phyloP scores from a whole-genome alignment of 176 grass and related monocot genomes.

The Leersia perrieri region DNA sequence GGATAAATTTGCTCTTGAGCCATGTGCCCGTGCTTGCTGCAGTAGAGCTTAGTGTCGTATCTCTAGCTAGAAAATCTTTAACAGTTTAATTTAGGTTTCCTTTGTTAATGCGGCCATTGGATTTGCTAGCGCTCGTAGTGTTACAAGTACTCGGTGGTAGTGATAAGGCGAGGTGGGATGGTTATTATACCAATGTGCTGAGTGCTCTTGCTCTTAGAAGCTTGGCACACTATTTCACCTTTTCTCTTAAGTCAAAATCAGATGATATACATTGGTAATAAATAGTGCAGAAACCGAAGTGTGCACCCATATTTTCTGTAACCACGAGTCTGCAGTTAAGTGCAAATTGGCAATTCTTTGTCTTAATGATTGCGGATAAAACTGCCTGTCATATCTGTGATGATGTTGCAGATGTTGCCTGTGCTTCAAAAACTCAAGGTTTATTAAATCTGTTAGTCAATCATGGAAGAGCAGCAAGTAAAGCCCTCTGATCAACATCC shows the following conservation, averaged over 20 bases:
- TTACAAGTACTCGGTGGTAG: neutral
- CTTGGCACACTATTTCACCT: neutral
- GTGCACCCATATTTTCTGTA: neutral
- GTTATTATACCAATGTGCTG: neutral
- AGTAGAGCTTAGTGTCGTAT: neutral
- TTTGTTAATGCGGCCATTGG: neutral
- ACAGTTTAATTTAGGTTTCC: neutral
- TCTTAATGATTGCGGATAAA: neutral
- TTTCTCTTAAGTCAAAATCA: neutral
- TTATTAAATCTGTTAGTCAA: slow-evolving; percentile 8
- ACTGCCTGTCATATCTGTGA: slow-evolving; percentile 9
- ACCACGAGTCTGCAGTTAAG: neutral
- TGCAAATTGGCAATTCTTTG: neutral
- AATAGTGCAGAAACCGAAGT: neutral
- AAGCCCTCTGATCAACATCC: slow-evolving; percentile 38
- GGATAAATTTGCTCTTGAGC: neutral
- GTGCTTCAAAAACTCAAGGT: neutral
- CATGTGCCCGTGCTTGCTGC: neutral
- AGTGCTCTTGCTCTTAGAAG: neutral
- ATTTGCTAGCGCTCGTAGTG: neutral
- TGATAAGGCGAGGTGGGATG: neutral
- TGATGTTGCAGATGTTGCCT: slow-evolving; percentile 36
- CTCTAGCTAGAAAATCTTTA: neutral
- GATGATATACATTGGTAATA: neutral
- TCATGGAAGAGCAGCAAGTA: slow-evolving; percentile 67